phyloP scores from a whole-genome alignment of 2,329 filamentous ascomycete species.

The Aspergillus puulaauensis region DNA sequence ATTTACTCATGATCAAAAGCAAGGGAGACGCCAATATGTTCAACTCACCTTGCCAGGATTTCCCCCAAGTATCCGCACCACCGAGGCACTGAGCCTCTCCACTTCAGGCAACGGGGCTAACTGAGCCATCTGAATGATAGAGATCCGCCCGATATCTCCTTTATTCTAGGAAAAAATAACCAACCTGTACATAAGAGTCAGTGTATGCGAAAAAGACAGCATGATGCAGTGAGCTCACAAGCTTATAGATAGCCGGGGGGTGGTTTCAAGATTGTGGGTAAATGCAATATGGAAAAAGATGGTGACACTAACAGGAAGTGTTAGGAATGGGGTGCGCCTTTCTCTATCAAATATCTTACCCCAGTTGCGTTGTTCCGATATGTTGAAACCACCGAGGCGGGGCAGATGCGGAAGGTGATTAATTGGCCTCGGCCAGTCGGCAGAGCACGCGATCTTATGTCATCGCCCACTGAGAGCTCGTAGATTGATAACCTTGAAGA shows the following conservation, averaged over 20 bases:
- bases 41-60: conserved; percentile 76
- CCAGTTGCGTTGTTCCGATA: background rate
- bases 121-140: conserved; percentile 52
- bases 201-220: background rate
- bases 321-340: background rate
- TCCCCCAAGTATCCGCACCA: conserved; percentile 81
- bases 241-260: background rate
- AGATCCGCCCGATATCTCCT: background rate
- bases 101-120: conserved; percentile 69
- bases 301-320: background rate
- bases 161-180: background rate
- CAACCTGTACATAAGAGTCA: background rate
- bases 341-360: background rate
- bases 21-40: background rate
- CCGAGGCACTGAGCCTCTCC: conserved; percentile 72
- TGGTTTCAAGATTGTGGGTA: background rate
- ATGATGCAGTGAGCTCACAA: background rate
- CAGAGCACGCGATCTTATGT: conserved; percentile 20
- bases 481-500: background rate
- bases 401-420: background rate
- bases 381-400: conserved; percentile 2
- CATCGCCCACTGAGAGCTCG: conserved; percentile 1
- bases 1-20: background rate
- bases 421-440: conserved; percentile 11
- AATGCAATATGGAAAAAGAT: background rate